phyloP scores from a whole-genome alignment of 129 eudicot species.

The Logfia minima region DNA sequence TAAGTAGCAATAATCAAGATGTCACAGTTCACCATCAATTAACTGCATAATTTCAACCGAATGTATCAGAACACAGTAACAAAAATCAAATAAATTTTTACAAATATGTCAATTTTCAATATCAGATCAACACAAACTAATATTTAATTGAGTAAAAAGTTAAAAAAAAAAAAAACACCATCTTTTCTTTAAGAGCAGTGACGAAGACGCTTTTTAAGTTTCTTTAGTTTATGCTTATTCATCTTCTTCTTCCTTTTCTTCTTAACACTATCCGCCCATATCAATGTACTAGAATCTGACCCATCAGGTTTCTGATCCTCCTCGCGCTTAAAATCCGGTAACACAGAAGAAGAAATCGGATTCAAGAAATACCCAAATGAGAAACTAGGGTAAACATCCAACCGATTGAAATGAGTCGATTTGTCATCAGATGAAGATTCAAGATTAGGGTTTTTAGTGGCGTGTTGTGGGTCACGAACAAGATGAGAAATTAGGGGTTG shows the following conservation, averaged over 20 bases:
- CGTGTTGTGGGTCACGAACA: slow-evolving; percentile 15
- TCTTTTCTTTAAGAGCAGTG: slow-evolving; percentile 26
- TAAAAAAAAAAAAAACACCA: background rate
- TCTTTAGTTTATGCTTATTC: slow-evolving; percentile 87
- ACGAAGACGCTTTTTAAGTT: slow-evolving; percentile 76
- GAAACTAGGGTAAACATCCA: slow-evolving; percentile 52
- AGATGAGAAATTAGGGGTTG: slow-evolving; percentile 15
- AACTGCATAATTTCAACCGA: slow-evolving; percentile 12
- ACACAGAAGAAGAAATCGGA: slow-evolving; percentile 43
- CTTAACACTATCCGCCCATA: slow-evolving; percentile 81
- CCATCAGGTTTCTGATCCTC: slow-evolving; percentile 33
- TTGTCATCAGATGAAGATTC: slow-evolving; percentile 11
- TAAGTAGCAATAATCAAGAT: background rate
- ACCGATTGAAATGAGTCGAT: slow-evolving; percentile 18
- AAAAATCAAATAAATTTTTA: background rate
- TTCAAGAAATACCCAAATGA: slow-evolving; percentile 51
- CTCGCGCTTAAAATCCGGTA: slow-evolving; percentile 7
- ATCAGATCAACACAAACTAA: background rate
- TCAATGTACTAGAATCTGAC: slow-evolving; percentile 31
- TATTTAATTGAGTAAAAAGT: slow-evolving; percentile 1
- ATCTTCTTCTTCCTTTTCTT: slow-evolving; percentile 92
- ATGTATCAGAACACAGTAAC: slow-evolving; percentile 13
- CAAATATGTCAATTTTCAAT: slow-evolving; percentile 5
- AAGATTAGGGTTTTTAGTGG: slow-evolving; percentile 15
- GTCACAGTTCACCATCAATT: background rate